Evolutionary conservation across 805 yeast species (phyloP), one percentile per base, ranked within the genome.

Genomic region (Cyberlindnera xishuangbannaensis): DNA sequence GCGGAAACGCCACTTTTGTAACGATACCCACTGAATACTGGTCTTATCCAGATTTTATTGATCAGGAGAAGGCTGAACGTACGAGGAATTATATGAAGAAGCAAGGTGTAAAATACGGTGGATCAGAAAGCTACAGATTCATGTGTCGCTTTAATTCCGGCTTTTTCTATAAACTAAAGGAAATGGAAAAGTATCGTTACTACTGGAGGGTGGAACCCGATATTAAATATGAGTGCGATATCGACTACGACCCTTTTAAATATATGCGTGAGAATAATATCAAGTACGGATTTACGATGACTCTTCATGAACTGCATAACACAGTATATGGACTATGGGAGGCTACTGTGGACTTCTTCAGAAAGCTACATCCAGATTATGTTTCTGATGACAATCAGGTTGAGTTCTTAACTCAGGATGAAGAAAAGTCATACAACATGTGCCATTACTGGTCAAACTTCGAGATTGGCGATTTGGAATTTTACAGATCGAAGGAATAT

Each of bases 391-490:
- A 63, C 16, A 76, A 78, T 47, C 62, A 79, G 44, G 55, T 78
- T 58, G 67, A 69, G n/a, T 83, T 82, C 57, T 59, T 83, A 16
- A 70, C 81, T 10, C 61, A 71, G 45, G 84, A 82, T 53, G 50
- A 59, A 5, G 92, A 86, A 25, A 69, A 69, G 37, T 58, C 73
- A 0, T 84, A 78, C 57, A 83, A 83, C 51, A 52, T 72, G 48
- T 83, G 94, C 52, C 95, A 84, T 55, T 84, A 79, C 55, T 83
- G 94, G 92, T 70, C 85, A 7, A 81, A 81, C 55, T 81, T 80
- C 45, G 87, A 81, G 60, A 64, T 83, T 34, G 92, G 83, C 2
- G 80, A 79, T 39, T 64, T 83, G 51, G 79, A 77, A 33, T 73
- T 83, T 41, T 78, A 78, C 72, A 64, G 86, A 44, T 62, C 74